Base-by-base conservation (phyloP, 176 grass and related monocot genomes). In the Triticum timopheevii region DNA sequence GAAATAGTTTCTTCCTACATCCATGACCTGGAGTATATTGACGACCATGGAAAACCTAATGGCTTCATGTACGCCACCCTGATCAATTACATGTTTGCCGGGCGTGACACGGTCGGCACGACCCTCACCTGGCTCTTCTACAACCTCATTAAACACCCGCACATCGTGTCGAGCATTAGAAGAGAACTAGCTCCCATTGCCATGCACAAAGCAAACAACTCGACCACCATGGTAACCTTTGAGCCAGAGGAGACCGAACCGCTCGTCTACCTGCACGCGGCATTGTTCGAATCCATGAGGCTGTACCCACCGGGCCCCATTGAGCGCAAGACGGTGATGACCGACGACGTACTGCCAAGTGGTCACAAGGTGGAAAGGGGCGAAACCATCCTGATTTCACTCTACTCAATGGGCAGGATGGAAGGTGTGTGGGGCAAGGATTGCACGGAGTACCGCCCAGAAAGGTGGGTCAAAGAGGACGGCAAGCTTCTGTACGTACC, bases 51-150 rank as follows among this genome's bases (percentile, higher is more conserved):
- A 10, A 50, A 76, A 8, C 73, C 73, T 45, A 76, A 20, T 13
- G 44, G 6, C 3, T 83, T 83, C 42, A 20, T 90, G 5, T 40
- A 78, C 50, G 89, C 81, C 24, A 87, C 89, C 1, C 15, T 82
- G 35, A 31, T 91, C 28, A 91, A 86, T 25, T 83, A 87, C 19
- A 83, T 91, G 80, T 33, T 87, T 16, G 89, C 89, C 0, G 84
- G 83, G 23, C 80, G 84, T 27, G 89, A 91, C 84, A 86, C 80
- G 16, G 82, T 85, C 2, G 84, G 83, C 73, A 75, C 80, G 24
- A 33, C 50, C 17, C 83, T 91, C 23, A 12, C 89, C 7, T 91
- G 89, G 89, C 64, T 87, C 33, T 84, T 91, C n/a, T 91, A 74
- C 84, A 36, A 78, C 17, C 78, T 91, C n/a, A 70, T 31, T 2